Evolutionary conservation across 345 rosid genomes (phyloP).

Genomic region (Eucalyptus erythrocorys): DNA sequence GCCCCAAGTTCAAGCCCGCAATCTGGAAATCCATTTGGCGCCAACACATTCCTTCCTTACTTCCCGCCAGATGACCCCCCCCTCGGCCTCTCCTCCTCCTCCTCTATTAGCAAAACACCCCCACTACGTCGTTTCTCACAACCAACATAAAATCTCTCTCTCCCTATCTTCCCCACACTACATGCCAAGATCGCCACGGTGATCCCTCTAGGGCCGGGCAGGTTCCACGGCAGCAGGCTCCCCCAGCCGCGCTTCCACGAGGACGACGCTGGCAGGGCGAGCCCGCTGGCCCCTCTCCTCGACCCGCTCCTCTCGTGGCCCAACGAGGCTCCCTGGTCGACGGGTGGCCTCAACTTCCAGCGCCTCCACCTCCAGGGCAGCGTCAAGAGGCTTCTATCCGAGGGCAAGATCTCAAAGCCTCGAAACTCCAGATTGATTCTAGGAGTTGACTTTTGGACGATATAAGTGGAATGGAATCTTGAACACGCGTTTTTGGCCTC

Average conservation of each 20-base stretch:
- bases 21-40: neutral
- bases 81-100: neutral
- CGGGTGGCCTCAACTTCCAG: constrained; percentile 75
- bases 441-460: too few relatives aligned
- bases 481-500: too few relatives aligned
- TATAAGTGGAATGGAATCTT: too few relatives aligned
- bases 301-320: constrained; percentile 89
- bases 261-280: constrained; percentile 38
- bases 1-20: neutral
- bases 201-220: constrained; percentile 36
- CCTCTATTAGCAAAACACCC: neutral
- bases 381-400: constrained; percentile 32
- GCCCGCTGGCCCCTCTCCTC: constrained; percentile 51
- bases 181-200: constrained; percentile 10
- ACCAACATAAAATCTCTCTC: neutral
- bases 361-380: constrained; percentile 84
- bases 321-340: constrained; percentile 80
- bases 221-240: constrained; percentile 80
- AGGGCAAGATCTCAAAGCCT: neutral
- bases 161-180: neutral
- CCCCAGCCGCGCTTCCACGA: constrained; percentile 74
- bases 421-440: neutral
- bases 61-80: constrained; percentile 20
- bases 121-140: neutral
- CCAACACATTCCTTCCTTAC: constrained; percentile 15